A percentile compares a stretch with the other conserved stretches of the same genome.
Evolutionary conservation across 208 protist species (phyloP).

Genomic region (Porcisia deanei): DNA sequence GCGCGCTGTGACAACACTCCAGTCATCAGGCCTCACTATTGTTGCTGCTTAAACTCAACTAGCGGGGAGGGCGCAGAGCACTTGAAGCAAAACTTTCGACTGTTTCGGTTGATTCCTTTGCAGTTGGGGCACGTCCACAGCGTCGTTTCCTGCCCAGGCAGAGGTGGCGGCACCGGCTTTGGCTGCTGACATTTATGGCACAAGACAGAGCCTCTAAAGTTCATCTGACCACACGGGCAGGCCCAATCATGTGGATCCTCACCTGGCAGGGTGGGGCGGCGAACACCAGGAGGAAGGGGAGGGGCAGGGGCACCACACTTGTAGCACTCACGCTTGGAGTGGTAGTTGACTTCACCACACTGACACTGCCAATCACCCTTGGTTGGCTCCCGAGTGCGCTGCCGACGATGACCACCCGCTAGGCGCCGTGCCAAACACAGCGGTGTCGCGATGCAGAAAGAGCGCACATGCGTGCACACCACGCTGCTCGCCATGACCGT

Average conservation of each 20-base stretch:
- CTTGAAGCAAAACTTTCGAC: conserved; percentile 85
- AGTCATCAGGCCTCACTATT: conserved; percentile 10
- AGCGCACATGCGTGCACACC: not conserved
- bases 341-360: conserved; percentile 88
- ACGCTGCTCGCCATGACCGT: not conserved
- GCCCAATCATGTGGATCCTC: conserved; percentile 92
- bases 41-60: conserved; percentile 61
- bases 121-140: conserved; percentile 88
- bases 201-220: conserved; percentile 82
- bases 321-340: conserved; percentile 89
- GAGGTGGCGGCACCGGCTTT: conserved; percentile 77
- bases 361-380: conserved; percentile 89
- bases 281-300: conserved; percentile 83
- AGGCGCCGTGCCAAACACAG: conserved; percentile 53
- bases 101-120: conserved; percentile 79
- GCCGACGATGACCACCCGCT: conserved; percentile 26
- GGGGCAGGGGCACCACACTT: conserved; percentile 89
- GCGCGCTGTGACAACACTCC: not conserved
- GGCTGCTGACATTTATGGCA: conserved; percentile 88
- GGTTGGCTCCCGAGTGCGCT: conserved; percentile 64
- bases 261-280: conserved; percentile 78
- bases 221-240: conserved; percentile 92
- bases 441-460: conserved; percentile 13
- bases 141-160: conserved; percentile 76
- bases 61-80: conserved; percentile 74